A percentile compares a stretch with the other conserved stretches of the same genome.
These are phyloP conservation scores for Escallonia rubra DNA, from an alignment of 129 eudicot genomes.

Conservation along the genomic window DNA sequence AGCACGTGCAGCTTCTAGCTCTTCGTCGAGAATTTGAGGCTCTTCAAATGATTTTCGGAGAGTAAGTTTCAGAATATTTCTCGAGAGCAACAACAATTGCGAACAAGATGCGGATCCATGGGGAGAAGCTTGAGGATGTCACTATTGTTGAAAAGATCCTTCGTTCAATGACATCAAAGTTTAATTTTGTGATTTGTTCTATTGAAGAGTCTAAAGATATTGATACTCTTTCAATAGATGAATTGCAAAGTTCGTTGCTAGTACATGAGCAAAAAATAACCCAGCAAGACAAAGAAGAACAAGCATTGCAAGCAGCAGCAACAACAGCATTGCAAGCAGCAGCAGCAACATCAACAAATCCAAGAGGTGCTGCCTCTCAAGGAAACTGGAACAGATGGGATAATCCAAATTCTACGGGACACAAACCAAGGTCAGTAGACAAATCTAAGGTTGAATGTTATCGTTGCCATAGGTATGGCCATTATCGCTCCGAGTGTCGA, in stretches of 20 bases:
- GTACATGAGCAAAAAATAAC: neutral
- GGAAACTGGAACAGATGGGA: neutral
- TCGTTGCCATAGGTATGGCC: neutral
- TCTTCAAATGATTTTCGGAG: neutral
- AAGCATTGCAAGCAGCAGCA: too few species aligned
- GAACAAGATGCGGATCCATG: neutral
- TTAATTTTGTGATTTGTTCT: slow-evolving; percentile 1
- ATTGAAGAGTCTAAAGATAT: slow-evolving; percentile 10
- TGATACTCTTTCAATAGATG: neutral
- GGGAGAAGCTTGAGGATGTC: neutral
- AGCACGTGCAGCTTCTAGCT: neutral
- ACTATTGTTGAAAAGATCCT: slow-evolving; percentile 1
- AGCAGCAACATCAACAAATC: neutral
- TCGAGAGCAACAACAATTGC: neutral
- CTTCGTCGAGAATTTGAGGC: neutral
- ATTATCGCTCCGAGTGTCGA: neutral
- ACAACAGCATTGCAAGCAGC: too few species aligned
- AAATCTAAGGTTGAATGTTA: too few species aligned
- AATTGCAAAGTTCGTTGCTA: neutral
- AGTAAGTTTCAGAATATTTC: neutral
- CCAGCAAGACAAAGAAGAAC: neutral
- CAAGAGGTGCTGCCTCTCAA: neutral
- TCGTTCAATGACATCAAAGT: neutral
- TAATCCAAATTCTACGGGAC: neutral
- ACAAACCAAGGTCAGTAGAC: too few species aligned